These are phyloP conservation scores for Bretschneidera sinensis DNA, from an alignment of 345 rosid species.

Conservation along the genomic window DNA sequence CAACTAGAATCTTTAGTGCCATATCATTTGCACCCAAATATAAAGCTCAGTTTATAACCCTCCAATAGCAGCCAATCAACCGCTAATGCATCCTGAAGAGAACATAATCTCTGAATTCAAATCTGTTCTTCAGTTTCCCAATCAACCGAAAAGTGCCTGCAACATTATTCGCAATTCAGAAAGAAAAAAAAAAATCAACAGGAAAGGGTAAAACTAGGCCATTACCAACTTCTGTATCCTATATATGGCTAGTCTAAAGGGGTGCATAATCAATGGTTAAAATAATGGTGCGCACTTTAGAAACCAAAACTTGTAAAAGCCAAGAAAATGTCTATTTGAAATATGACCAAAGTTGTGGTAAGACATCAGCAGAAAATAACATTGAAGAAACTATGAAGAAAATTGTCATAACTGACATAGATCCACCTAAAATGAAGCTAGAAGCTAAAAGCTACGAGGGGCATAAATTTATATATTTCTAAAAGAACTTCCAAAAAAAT, in stretches of 20 bases:
- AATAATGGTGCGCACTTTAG: conserved; percentile 7
- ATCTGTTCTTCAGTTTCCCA: conserved; percentile 33
- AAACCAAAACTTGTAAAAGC: conserved; percentile 3
- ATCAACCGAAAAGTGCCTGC: conserved; percentile 40
- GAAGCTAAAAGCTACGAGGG: conserved; percentile 8
- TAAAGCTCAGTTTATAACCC: conserved; percentile 16
- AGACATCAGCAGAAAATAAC: conserved; percentile 1
- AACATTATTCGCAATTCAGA: conserved; percentile 43
- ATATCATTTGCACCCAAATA: conserved; percentile 18
- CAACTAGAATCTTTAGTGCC: conserved; percentile 25
- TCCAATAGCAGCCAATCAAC: conserved; percentile 26
- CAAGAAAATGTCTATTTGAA: conserved; percentile 3
- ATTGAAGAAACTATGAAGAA: conserved; percentile 1
- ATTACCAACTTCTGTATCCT: conserved; percentile 24
- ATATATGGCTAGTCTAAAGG: conserved; percentile 15
- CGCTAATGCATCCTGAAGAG: conserved; percentile 25
- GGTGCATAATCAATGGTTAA: background rate
- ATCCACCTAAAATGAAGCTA: conserved; percentile 1
- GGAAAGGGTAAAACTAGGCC: conserved; percentile 24
- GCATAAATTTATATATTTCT: background rate
- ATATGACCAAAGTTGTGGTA: conserved; percentile 3
- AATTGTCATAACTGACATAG: background rate
- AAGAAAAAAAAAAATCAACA: conserved; percentile 19
- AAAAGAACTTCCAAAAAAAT: background rate
- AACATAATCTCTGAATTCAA: conserved; percentile 30